Evolutionary conservation across 805 yeast genomes (phyloP).

Genomic region (Yarrowia phangngaensis): DNA sequence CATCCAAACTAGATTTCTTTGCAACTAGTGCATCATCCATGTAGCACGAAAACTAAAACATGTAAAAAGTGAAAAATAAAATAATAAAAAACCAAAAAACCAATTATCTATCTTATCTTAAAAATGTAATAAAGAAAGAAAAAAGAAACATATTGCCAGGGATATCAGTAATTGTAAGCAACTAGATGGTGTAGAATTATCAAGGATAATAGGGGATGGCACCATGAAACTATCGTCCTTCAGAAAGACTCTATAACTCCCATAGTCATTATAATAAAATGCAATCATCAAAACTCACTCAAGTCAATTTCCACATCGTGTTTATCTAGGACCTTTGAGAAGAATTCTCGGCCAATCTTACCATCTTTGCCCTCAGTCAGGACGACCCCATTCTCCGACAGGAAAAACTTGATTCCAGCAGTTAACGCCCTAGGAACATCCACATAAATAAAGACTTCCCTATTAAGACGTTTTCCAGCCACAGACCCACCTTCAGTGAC

Average conservation of each 20-base stretch:
- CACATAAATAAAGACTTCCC: conserved; percentile 59
- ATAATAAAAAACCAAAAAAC: not conserved
- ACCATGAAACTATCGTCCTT: too few relatives aligned
- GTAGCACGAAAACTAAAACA: conserved; percentile 1
- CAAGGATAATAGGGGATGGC: too few relatives aligned
- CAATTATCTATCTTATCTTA: not conserved
- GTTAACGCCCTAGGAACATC: conserved; percentile 51
- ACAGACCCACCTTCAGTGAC: conserved; percentile 49
- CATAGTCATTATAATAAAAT: not conserved
- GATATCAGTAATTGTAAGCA: too few relatives aligned
- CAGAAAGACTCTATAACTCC: too few relatives aligned
- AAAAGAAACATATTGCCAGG: too few relatives aligned
- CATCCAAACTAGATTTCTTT: too few relatives aligned
- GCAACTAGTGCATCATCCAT: too few relatives aligned
- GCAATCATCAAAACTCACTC: not conserved
- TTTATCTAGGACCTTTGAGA: conserved; percentile 42
- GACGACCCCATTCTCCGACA: conserved; percentile 71
- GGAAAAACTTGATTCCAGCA: conserved; percentile 50
- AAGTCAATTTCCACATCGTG: conserved; percentile 8
- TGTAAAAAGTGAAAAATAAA: too few relatives aligned
- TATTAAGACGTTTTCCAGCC: conserved; percentile 68
- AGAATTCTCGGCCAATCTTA: conserved; percentile 45
- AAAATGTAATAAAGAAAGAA: not conserved
- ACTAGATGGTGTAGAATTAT: too few relatives aligned
- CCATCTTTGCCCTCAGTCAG: conserved; percentile 63